These are phyloP conservation scores for Abelmoschus esculentus DNA, from an alignment of 345 rosid species.

Conservation along the genomic window DNA sequence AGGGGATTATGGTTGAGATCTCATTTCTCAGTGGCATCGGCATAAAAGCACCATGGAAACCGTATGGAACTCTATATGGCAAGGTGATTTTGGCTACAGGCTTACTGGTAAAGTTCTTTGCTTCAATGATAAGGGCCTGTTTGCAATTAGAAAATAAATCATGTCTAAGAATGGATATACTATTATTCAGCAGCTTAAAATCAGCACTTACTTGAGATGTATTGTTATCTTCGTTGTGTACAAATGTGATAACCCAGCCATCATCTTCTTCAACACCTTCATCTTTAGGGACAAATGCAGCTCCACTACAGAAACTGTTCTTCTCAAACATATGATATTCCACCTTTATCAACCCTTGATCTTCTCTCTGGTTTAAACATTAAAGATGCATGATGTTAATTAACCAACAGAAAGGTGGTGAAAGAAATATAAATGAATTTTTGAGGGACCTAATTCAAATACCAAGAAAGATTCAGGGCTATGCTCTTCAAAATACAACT, in stretches of 20 bases:
- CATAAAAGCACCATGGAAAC: constrained; percentile 33
- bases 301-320: constrained; percentile 33
- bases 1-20: neutral
- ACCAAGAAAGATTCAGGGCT: neutral
- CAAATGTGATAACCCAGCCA: constrained; percentile 45
- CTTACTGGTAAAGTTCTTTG: constrained; percentile 20
- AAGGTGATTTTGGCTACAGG: constrained; percentile 29
- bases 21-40: constrained; percentile 10
- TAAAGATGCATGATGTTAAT: neutral
- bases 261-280: constrained; percentile 35
- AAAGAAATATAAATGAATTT: neutral
- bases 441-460: neutral
- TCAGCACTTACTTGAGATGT: constrained; percentile 25
- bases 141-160: neutral
- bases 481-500: constrained; percentile 32
- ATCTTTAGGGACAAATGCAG: constrained; percentile 34
- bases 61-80: constrained; percentile 35
- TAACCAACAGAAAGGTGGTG: neutral
- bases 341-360: constrained; percentile 19
- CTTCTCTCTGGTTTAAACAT: neutral
- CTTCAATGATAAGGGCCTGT: constrained; percentile 32
- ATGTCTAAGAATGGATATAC: neutral
- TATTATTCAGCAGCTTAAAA: neutral
- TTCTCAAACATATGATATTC: constrained; percentile 35
- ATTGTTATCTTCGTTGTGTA: constrained; percentile 35